Conservation (phyloP, 75 land plant species). For the Cupressus sempervirens region DNA sequence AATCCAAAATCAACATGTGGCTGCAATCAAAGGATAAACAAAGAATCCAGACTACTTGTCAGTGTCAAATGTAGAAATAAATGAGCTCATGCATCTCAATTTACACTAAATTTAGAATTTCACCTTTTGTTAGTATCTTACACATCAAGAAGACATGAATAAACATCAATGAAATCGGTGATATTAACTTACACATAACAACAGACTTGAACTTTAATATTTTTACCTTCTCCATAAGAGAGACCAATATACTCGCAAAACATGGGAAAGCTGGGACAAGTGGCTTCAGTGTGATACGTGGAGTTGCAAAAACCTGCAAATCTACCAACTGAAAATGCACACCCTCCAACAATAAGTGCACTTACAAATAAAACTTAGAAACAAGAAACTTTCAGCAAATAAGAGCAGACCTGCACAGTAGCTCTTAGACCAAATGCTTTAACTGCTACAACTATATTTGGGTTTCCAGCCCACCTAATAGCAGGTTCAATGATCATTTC, state of each 20-base stretch:
- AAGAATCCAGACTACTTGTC: not conserved
- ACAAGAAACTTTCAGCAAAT: not conserved
- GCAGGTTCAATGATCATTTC: constrained; percentile 82
- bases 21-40: constrained; percentile 34
- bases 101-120: not conserved
- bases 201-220: not conserved
- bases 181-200: not conserved
- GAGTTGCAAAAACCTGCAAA: constrained; percentile 95
- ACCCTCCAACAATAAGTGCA: not conserved
- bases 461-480: constrained; percentile 89
- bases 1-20: constrained; percentile 95
- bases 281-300: constrained; percentile 92
- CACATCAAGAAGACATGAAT: not conserved
- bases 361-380: not conserved
- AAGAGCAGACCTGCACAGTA: constrained; percentile 59
- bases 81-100: not conserved
- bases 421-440: constrained; percentile 87
- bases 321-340: constrained; percentile 66
- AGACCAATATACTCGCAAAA: constrained; percentile 84
- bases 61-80: not conserved
- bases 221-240: constrained; percentile 96
- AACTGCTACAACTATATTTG: constrained; percentile 62
- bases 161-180: not conserved
- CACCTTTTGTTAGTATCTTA: not conserved
- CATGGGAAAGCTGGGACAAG: constrained; percentile 93